These are phyloP conservation scores for Rhynchosporium graminicola DNA, from an alignment of 2,329 filamentous ascomycete genomes.

Conservation along the genomic window DNA sequence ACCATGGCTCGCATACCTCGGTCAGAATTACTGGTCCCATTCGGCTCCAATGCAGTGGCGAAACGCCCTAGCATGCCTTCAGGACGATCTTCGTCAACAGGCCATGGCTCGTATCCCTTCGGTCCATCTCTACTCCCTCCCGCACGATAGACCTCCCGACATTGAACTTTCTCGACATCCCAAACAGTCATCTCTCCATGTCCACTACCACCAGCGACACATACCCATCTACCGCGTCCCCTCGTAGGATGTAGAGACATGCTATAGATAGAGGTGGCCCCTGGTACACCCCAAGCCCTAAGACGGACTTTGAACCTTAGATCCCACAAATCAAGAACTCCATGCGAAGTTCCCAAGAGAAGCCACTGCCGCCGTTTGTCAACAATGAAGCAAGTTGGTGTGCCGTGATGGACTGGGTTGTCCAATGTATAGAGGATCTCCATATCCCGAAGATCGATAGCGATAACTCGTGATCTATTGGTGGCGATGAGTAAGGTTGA, in stretches of 20 bases:
- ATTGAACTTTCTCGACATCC: constrained; percentile 89
- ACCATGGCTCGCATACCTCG: constrained; percentile 74
- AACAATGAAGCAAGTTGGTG: constrained; percentile 86
- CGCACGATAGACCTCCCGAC: constrained; percentile 81
- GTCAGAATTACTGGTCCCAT: constrained; percentile 55
- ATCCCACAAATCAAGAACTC: constrained; percentile 93
- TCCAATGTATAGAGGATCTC: constrained; percentile 74
- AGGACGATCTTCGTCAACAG: constrained; percentile 84
- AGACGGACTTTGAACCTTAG: constrained; percentile 88
- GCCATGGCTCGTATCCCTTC: constrained; percentile 78
- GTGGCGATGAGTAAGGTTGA: constrained; percentile 88
- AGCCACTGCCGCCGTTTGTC: constrained; percentile 89
- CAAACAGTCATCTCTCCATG: constrained; percentile 91
- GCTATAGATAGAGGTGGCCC: constrained; percentile 76
- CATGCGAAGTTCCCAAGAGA: constrained; percentile 86
- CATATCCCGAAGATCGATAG: constrained; percentile 88
- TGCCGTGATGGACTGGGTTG: constrained; percentile 90
- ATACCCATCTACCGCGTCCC: constrained; percentile 80
- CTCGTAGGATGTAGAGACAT: constrained; percentile 77
- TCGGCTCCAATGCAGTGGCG: constrained; percentile 70
- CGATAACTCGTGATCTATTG: constrained; percentile 78
- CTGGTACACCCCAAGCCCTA: constrained; percentile 84
- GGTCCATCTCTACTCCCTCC: constrained; percentile 60
- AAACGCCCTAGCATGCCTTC: constrained; percentile 87
- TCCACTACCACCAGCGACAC: constrained; percentile 83